These are phyloP conservation scores for Moringa oleifera DNA, from an alignment of 345 rosid genomes.

Conservation along the genomic window DNA sequence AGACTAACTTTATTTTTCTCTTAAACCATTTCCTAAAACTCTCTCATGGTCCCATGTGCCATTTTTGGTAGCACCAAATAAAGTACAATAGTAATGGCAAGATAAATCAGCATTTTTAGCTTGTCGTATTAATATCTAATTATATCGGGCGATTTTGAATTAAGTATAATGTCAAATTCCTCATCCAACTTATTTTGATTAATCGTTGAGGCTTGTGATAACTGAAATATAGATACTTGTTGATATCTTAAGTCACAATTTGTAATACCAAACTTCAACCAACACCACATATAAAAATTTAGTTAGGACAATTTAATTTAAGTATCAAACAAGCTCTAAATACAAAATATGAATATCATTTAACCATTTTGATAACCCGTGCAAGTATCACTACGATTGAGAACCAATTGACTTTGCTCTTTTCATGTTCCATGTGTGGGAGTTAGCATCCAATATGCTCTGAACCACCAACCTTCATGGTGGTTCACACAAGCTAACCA, in stretches of 20 bases:
- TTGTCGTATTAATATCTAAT: constrained; percentile 75
- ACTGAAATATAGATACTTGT: constrained; percentile 86
- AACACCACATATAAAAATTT: constrained; percentile 71
- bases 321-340: constrained; percentile 92
- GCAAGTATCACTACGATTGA: constrained; percentile 87
- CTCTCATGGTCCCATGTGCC: too few relatives aligned
- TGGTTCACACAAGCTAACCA: constrained; percentile 89
- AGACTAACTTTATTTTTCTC: too few relatives aligned
- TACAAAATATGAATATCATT: constrained; percentile 84
- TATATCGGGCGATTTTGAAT: constrained; percentile 63
- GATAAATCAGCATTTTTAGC: constrained; percentile 68
- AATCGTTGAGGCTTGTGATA: constrained; percentile 77
- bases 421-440: constrained; percentile 96
- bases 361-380: constrained; percentile 88
- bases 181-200: constrained; percentile 89
- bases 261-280: constrained; percentile 89
- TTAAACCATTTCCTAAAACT: too few relatives aligned
- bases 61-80: constrained; percentile 92
- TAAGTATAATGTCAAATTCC: constrained; percentile 91
- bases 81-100: constrained; percentile 54
- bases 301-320: constrained; percentile 83
- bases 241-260: constrained; percentile 81
- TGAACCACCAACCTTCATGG: constrained; percentile 76
- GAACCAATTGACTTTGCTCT: constrained; percentile 91
- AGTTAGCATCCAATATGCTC: constrained; percentile 92